phyloP scores from a whole-genome alignment of 208 protist genomes.

The Leishmania aethiopica region DNA sequence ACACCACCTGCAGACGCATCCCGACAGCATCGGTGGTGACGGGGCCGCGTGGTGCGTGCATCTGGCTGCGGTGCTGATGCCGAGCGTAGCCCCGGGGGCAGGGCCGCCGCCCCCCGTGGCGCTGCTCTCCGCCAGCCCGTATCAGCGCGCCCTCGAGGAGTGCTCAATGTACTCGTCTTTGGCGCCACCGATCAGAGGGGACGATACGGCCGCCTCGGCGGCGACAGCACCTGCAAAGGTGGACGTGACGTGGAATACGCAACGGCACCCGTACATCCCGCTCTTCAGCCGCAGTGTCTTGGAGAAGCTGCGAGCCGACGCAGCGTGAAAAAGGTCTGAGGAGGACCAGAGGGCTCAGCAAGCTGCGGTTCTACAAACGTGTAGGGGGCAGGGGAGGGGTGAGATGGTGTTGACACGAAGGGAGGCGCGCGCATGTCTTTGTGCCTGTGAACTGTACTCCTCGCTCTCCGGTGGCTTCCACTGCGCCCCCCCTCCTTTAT shows the following conservation, averaged over 20 bases:
- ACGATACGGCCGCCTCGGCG: not conserved
- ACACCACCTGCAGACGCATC: slow-evolving; percentile 36
- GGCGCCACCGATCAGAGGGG: slow-evolving; percentile 4
- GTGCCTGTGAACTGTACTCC: not conserved
- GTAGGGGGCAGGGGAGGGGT: not conserved
- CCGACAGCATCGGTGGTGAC: slow-evolving; percentile 4
- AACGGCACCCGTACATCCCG: slow-evolving; percentile 71
- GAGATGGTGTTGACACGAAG: not conserved
- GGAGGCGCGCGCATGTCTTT: not conserved
- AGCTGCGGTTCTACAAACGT: not conserved
- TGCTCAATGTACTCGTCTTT: slow-evolving; percentile 50
- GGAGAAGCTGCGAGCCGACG: slow-evolving; percentile 37
- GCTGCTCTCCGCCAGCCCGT: slow-evolving; percentile 64
- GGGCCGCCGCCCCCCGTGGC: slow-evolving; percentile 27
- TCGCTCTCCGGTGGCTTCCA: not conserved
- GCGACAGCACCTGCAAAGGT: not conserved
- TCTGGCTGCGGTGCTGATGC: slow-evolving; percentile 43
- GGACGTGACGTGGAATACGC: slow-evolving; percentile 72
- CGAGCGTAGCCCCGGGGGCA: not conserved
- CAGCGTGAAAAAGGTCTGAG: not conserved
- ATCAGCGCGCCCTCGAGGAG: slow-evolving; percentile 64
- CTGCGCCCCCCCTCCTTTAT: not conserved
- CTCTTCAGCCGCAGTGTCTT: slow-evolving; percentile 67
- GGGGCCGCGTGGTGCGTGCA: slow-evolving; percentile 59
- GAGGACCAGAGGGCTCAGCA: too few species aligned